Evolutionary conservation across 441 rosid genomes (phyloP), one percentile per base, ranked within the genome.

Genomic region (Bruguiera hainesii): DNA sequence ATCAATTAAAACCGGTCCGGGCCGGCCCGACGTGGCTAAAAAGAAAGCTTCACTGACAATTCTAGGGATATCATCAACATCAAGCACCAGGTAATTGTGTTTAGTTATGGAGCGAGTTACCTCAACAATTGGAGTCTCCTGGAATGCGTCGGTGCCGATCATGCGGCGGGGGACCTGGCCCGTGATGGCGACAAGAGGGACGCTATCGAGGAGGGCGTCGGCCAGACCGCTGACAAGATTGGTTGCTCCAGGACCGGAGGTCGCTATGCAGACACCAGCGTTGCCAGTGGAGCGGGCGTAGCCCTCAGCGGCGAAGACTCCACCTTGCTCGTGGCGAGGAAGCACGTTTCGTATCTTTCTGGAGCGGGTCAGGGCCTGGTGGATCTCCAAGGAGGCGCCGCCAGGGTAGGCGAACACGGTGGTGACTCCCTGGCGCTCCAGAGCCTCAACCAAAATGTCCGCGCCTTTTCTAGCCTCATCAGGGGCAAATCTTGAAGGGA

Each of bases 241-340:
- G 10, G 98, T 89, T 18, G 98, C 98, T 10, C 99, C 99, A 6
- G 98, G 99, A 26, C 99, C 97, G 0, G 98, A 94, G 10, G 99
- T 94, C 8, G 99, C 98, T 28, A 94, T 91, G 64, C 98, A 94
- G 66, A 91, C 83, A 9, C 99, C 98, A 2, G 96, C 86, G 28
- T 69, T 75, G 11, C 97, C 97, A 0, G 98, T 87, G 25, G 99
- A 75, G 13, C 97, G 91, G 3, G 98, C 96, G 72, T 94, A 94
- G 0, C 99, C 99, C 69, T 91, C 96, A 0, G 99, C 98, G 0
- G 97, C 96, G 37, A 94, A 94, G 57, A 94, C 69, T 11, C 98
- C 97, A 13, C 97, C 99, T 70, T 94, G 99, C 46, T 94, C 99
- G 64, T 94, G 99, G 23, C 99, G 91, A 0, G 99, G 97, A 20